Percentiles rank a stretch among this genome's conserved stretches.
Evolutionary conservation across 352 stramenopile genomes (phyloP).

Genomic region (Globisporangium mamillatum): DNA sequence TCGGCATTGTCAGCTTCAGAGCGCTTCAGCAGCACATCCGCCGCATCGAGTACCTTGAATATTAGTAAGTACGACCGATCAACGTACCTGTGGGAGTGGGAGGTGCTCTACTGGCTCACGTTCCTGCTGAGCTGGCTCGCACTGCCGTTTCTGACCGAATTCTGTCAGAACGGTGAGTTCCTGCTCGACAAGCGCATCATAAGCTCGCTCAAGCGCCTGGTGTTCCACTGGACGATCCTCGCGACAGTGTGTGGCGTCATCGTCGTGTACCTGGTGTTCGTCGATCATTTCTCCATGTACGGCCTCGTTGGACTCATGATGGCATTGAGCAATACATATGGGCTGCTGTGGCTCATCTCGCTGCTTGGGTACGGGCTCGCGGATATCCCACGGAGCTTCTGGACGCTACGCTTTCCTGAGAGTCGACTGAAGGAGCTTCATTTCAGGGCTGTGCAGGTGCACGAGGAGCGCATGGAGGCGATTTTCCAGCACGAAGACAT

Average conservation of each 20-base stretch:
- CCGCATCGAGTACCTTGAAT: background rate
- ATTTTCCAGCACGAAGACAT: slow-evolving; percentile 62
- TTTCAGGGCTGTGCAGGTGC: slow-evolving; percentile 55
- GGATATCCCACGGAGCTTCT: slow-evolving; percentile 53
- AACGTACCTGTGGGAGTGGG: slow-evolving; percentile 40
- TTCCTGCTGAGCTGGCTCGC: slow-evolving; percentile 64
- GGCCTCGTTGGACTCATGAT: slow-evolving; percentile 54
- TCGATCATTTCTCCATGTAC: slow-evolving; percentile 51
- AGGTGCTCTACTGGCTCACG: slow-evolving; percentile 63
- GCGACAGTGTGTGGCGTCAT: slow-evolving; percentile 23
- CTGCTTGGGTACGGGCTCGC: slow-evolving; percentile 67
- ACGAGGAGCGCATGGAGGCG: slow-evolving; percentile 65
- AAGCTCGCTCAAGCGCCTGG: slow-evolving; percentile 34
- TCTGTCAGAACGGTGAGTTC: slow-evolving; percentile 64
- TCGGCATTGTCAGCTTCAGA: background rate
- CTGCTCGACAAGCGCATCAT: slow-evolving; percentile 30
- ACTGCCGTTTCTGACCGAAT: slow-evolving; percentile 63
- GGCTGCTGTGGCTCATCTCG: slow-evolving; percentile 37
- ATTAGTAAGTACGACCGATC: background rate
- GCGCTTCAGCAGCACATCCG: background rate
- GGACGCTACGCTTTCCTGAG: slow-evolving; percentile 37
- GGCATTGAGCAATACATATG: slow-evolving; percentile 66
- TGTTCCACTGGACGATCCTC: slow-evolving; percentile 63
- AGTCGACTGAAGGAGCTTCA: slow-evolving; percentile 38
- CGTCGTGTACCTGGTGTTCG: slow-evolving; percentile 53